Percentiles rank a stretch among this genome's conserved stretches.
These are phyloP conservation scores for Phlyctochytrium planicorne DNA, from an alignment of 192 early-diverging fungal genomes.

Conservation along the genomic window DNA sequence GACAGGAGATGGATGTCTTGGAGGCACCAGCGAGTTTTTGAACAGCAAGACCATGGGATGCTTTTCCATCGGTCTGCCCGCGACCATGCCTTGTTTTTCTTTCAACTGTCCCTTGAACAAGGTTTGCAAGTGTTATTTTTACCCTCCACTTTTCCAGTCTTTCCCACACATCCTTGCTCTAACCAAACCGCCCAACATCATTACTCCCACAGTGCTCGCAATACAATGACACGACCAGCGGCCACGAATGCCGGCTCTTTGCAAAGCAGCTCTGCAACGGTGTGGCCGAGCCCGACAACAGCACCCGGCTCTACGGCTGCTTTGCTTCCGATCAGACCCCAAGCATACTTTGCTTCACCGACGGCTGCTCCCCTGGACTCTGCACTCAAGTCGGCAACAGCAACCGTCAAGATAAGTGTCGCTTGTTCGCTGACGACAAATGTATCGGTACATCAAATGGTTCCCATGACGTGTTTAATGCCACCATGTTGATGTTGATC, in stretches of 20 bases:
- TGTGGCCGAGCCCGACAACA: not conserved
- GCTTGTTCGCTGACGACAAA: not conserved
- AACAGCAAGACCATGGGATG: not conserved
- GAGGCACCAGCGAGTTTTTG: not conserved
- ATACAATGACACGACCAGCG: not conserved
- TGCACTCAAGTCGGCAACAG: not conserved
- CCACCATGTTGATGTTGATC: too few relatives aligned
- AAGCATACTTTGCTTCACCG: not conserved
- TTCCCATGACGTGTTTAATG: too few relatives aligned
- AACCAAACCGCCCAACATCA: too few relatives aligned
- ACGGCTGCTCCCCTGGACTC: not conserved
- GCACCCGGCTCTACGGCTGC: not conserved
- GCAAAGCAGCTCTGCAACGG: not conserved
- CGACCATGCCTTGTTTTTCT: not conserved
- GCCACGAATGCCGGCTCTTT: slow-evolving; percentile 1
- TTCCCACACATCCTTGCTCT: too few relatives aligned
- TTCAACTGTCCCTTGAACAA: not conserved
- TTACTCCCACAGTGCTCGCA: too few relatives aligned
- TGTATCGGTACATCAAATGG: too few relatives aligned
- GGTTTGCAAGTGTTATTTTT: too few relatives aligned
- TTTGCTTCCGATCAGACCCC: not conserved
- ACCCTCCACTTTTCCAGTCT: too few relatives aligned
- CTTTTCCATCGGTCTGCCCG: not conserved
- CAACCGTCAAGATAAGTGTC: not conserved
- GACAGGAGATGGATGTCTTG: not conserved